Percentiles rank a stretch among this genome's conserved stretches.
These are phyloP conservation scores for Akanthomyces lecanii DNA, from an alignment of 2,329 filamentous ascomycete genomes.

Conservation along the genomic window DNA sequence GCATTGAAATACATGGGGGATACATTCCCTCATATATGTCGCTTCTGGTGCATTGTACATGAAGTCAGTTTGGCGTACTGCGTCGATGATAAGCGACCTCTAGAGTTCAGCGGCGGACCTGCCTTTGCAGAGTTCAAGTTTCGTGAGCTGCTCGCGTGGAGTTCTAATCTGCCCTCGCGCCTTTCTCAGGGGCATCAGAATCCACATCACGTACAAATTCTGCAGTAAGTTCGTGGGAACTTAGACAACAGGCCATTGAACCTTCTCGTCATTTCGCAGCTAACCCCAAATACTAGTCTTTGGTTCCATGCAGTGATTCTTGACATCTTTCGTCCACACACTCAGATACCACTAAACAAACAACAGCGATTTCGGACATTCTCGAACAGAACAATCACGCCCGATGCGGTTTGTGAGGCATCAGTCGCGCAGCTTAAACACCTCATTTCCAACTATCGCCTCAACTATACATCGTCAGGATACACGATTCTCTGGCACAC, in stretches of 20 bases:
- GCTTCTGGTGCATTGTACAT: conserved; percentile 37
- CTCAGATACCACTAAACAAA: conserved; percentile 6
- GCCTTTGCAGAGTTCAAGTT: conserved; percentile 35
- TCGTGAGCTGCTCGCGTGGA: conserved; percentile 37
- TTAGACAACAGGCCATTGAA: background rate
- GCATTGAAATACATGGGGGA: conserved; percentile 23
- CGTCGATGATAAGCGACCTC: conserved; percentile 18
- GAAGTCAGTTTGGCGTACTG: conserved; percentile 29
- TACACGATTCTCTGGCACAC: conserved; percentile 39
- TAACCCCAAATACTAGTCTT: conserved; percentile 28
- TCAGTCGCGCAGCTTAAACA: conserved; percentile 37
- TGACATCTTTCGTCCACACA: conserved; percentile 31
- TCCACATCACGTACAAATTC: conserved; percentile 32
- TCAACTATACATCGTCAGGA: conserved; percentile 29
- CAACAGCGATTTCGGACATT: conserved; percentile 28
- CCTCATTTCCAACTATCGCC: conserved; percentile 34
- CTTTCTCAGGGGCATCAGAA: conserved; percentile 25
- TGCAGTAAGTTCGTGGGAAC: conserved; percentile 30
- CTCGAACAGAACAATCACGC: conserved; percentile 25
- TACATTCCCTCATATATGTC: conserved; percentile 30
- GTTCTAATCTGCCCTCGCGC: conserved; percentile 27
- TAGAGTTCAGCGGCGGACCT: conserved; percentile 16
- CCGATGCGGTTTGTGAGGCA: conserved; percentile 30
- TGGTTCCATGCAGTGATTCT: conserved; percentile 38
- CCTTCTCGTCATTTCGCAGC: background rate